phyloP scores from a whole-genome alignment of 2,329 filamentous ascomycete species.

The Sporothrix luriei region DNA sequence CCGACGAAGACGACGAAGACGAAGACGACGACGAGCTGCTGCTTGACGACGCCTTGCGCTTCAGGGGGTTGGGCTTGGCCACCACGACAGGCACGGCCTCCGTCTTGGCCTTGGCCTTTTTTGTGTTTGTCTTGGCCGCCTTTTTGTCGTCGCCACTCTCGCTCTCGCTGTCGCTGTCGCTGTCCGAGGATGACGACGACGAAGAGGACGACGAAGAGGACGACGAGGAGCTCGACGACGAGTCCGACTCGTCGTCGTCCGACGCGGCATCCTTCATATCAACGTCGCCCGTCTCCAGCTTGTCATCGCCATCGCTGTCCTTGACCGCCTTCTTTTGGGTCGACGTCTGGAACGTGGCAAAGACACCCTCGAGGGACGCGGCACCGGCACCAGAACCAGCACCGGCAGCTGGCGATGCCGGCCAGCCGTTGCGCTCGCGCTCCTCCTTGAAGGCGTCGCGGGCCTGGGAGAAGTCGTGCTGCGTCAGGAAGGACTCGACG shows the following conservation, averaged over 20 bases:
- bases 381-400: conserved; percentile 29
- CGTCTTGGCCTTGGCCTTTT: conserved; percentile 37
- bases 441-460: conserved; percentile 66
- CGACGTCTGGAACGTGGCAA: conserved; percentile 54
- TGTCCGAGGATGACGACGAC: conserved; percentile 36
- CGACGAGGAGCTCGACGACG: conserved; percentile 34
- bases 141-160: conserved; percentile 43
- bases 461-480: conserved; percentile 65
- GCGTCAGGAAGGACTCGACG: conserved; percentile 66
- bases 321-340: conserved; percentile 36
- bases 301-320: conserved; percentile 37
- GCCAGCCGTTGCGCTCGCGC: conserved; percentile 57
- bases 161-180: conserved; percentile 43
- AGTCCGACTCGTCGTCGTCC: conserved; percentile 38
- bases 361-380: conserved; percentile 54
- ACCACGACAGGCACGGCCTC: conserved; percentile 29
- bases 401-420: conserved; percentile 36
- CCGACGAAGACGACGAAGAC: conserved; percentile 43
- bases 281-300: conserved; percentile 34
- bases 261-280: conserved; percentile 37
- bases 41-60: conserved; percentile 56
- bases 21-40: conserved; percentile 46
- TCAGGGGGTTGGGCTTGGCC: conserved; percentile 50
- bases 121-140: conserved; percentile 38
- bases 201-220: conserved; percentile 36